phyloP scores from a whole-genome alignment of 2,329 filamentous ascomycete genomes.

The Plenodomus tracheiphilus region DNA sequence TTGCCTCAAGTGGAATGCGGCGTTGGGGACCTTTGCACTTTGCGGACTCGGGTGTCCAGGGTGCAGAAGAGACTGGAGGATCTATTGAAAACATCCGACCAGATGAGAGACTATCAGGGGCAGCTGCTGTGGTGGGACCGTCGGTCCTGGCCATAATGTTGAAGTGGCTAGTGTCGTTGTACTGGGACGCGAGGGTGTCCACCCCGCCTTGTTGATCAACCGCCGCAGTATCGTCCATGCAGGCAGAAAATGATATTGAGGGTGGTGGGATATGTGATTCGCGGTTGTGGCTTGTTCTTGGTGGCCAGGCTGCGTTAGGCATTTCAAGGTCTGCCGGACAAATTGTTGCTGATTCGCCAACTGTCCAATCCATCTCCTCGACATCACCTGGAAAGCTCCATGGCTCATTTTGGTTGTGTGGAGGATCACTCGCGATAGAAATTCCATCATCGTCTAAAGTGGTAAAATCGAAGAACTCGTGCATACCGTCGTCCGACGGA shows the following conservation, averaged over 20 bases:
- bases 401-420: neutral
- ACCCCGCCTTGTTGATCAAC: neutral
- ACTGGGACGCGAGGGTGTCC: neutral
- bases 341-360: neutral
- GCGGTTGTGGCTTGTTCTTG: neutral
- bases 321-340: neutral
- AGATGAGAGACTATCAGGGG: neutral
- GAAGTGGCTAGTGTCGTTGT: neutral
- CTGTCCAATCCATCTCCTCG: neutral
- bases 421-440: neutral
- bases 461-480: slow-evolving; percentile 44
- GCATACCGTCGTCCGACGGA: slow-evolving; percentile 22
- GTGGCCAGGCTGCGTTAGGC: neutral
- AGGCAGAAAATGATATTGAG: neutral
- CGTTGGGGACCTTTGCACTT: slow-evolving; percentile 37
- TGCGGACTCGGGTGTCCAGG: slow-evolving; percentile 37
- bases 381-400: slow-evolving; percentile 6
- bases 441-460: slow-evolving; percentile 26
- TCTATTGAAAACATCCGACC: neutral
- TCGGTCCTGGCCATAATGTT: neutral
- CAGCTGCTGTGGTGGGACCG: neutral
- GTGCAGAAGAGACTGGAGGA: slow-evolving; percentile 5
- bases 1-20: slow-evolving; percentile 36
- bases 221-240: neutral
- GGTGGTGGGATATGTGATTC: neutral